These are phyloP conservation scores for Chlorella sp. DNA, from an alignment of 139 green algal genomes.

Conservation along the genomic window DNA sequence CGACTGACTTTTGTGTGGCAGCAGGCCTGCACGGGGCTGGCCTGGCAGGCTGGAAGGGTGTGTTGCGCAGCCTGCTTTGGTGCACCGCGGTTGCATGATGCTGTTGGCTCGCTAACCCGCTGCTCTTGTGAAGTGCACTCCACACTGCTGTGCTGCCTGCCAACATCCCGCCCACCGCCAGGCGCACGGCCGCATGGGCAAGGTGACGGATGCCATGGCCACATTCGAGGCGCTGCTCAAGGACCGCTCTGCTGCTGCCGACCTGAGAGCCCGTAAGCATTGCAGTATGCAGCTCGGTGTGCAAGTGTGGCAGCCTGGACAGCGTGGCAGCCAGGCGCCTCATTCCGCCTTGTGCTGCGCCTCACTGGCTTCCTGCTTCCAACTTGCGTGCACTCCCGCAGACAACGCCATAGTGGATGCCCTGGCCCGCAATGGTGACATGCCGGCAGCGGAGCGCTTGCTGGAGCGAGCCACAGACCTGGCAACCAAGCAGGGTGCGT, in stretches of 20 bases:
- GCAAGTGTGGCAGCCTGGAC: no score
- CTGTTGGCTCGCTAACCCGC: no score
- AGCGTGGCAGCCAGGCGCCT: no score
- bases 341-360: no score
- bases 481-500: conserved; percentile 30
- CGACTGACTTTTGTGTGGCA: background rate
- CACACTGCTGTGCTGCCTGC: background rate
- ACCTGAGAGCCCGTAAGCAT: conserved; percentile 42
- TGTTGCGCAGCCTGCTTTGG: no score
- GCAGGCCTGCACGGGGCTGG: no score
- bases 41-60: background rate
- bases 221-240: conserved; percentile 59
- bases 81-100: no score
- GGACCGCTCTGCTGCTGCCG: conserved; percentile 41
- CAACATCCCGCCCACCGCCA: background rate
- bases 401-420: conserved; percentile 63
- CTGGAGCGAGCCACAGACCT: conserved; percentile 33
- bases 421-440: conserved; percentile 53
- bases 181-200: conserved; percentile 29
- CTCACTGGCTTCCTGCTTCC: no score
- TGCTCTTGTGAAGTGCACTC: no score
- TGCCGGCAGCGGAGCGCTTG: conserved; percentile 62
- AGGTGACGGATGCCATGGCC: conserved; percentile 28
- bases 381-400: no score
- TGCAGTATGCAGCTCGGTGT: no score